Evolutionary conservation across 805 yeast genomes (phyloP), one percentile per base, ranked within the genome.

Genomic region (Suhomyces sp.): DNA sequence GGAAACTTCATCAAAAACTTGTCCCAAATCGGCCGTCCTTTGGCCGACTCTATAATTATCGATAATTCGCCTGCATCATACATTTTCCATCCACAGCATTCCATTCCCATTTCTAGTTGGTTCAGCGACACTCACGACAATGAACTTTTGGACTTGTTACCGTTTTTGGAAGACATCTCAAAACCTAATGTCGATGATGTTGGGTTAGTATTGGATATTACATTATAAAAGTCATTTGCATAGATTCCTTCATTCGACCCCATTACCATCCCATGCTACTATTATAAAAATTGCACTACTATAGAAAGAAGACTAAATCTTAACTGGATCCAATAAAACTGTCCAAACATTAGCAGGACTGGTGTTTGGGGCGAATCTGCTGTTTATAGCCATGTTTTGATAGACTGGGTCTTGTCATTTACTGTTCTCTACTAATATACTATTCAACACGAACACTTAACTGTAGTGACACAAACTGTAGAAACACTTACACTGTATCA

Each of bases 11-110:
- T 94, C 66, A 94, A 94, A 73, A 93, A 94, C 66, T 77, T 94
- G 59, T 85, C 96, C 5, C 97, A 90, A 68, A 83, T 94, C 60
- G 99, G 99, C 10, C 79, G 99, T 62, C 97, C 97, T 2, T 75
- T 94, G 55, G 73, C 80, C 51, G 96, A 91, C 58, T 76, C 87
- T 43, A 91, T 94, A 52, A 94, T 94, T 58, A 84, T 94, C 57
- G 99, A 94, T 74, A 94, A 94, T 70, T 92, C 98, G 2, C 98
- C 99, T 1, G 97, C 98, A 3, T 89, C 97, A n/a, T 94, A 94
- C 70, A 85, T 93, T 51, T 89, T 94, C 77, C 98, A 94, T 66
- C 99, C 99, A 19, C 96, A 90, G 68, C 97, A 94, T 73, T 96
- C 98, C 7, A 87, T 94, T 25, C 99, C 99, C 21, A 89, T 94